Percentiles rank a stretch among this genome's conserved stretches.
These are phyloP conservation scores for Sugiyamaella xylanicola DNA, from an alignment of 1,139 yeast species.

Conservation along the genomic window DNA sequence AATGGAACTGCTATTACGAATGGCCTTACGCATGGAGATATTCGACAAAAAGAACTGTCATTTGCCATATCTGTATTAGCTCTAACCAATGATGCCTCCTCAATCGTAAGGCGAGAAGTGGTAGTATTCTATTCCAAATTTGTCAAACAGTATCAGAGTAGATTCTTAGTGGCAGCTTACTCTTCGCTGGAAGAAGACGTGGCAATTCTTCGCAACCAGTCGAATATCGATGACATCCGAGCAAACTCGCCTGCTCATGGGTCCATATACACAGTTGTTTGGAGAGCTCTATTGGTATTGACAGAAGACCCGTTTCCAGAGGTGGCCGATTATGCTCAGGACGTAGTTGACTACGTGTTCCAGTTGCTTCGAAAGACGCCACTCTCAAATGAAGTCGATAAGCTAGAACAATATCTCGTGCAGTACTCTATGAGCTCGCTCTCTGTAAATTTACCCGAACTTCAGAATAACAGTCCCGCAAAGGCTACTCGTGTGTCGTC, in stretches of 20 bases:
- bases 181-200: slow-evolving; percentile 83
- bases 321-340: slow-evolving; percentile 72
- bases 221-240: slow-evolving; percentile 54
- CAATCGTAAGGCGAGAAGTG: slow-evolving; percentile 84
- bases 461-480: slow-evolving; percentile 2
- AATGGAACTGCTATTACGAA: not conserved
- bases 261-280: slow-evolving; percentile 71
- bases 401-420: slow-evolving; percentile 22
- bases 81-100: slow-evolving; percentile 79
- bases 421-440: slow-evolving; percentile 15
- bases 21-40: slow-evolving; percentile 12
- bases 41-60: slow-evolving; percentile 47
- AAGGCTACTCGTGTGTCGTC: slow-evolving; percentile 12
- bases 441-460: slow-evolving; percentile 10
- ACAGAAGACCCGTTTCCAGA: slow-evolving; percentile 91
- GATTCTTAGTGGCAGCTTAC: slow-evolving; percentile 85
- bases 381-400: slow-evolving; percentile 44
- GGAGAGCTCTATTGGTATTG: slow-evolving; percentile 80
- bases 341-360: slow-evolving; percentile 74
- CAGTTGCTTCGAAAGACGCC: slow-evolving; percentile 63
- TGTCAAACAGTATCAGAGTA: slow-evolving; percentile 67
- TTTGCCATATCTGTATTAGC: slow-evolving; percentile 51
- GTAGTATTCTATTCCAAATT: slow-evolving; percentile 75
- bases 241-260: slow-evolving; percentile 67
- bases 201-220: slow-evolving; percentile 63